These are phyloP conservation scores for Lactifluus volemus DNA, from an alignment of 768 basidiomycete species.

Conservation along the genomic window DNA sequence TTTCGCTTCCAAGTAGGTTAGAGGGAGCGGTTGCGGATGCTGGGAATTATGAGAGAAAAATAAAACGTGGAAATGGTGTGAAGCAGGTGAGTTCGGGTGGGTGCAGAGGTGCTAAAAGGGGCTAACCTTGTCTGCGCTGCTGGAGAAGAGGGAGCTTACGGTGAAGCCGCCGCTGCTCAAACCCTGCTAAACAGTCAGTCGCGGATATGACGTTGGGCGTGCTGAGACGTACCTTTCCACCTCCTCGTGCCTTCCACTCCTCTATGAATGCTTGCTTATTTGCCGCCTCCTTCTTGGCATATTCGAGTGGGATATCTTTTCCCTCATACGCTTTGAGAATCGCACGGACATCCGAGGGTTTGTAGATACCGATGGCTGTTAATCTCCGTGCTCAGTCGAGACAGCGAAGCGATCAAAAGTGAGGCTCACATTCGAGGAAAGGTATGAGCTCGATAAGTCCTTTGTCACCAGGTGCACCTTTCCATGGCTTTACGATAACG, in stretches of 20 bases:
- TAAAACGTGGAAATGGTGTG: conserved; percentile 13
- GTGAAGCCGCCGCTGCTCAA: conserved; percentile 35
- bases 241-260: conserved; percentile 57
- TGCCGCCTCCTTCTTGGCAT: conserved; percentile 80
- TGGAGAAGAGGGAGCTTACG: conserved; percentile 36
- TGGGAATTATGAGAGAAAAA: background rate
- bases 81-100: background rate
- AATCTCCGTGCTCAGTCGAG: background rate
- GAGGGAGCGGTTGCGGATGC: conserved; percentile 30
- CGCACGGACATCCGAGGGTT: conserved; percentile 77
- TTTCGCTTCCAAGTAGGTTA: conserved; percentile 46
- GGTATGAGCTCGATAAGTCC: conserved; percentile 91
- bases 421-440: conserved; percentile 79
- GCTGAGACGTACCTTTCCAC: conserved; percentile 10
- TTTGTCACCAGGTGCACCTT: conserved; percentile 62
- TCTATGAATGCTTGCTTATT: conserved; percentile 68
- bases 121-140: conserved; percentile 27
- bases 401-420: background rate
- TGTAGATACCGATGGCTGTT: conserved; percentile 87
- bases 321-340: conserved; percentile 79
- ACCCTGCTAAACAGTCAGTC: conserved; percentile 25
- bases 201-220: background rate
- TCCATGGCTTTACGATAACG: conserved; percentile 78
- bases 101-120: background rate
- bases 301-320: conserved; percentile 84